Percentiles rank a stretch among this genome's conserved stretches.
Evolutionary conservation across 2,329 filamentous ascomycete genomes (phyloP).

Genomic region (Colletotrichum cereale): DNA sequence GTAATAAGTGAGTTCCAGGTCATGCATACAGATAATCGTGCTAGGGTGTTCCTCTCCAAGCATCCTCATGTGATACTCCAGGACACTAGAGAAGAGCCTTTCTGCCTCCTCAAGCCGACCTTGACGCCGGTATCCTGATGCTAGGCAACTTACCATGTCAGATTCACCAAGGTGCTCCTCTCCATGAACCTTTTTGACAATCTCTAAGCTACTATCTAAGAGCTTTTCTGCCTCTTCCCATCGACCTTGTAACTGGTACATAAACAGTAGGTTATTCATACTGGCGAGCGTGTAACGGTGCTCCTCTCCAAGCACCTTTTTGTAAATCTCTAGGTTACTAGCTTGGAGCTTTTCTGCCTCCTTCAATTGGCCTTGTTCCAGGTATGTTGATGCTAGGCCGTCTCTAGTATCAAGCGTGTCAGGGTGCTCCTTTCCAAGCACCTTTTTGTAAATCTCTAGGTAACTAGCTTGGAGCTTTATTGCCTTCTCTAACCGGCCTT

Average conservation of each 20-base stretch:
- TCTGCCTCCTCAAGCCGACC: background rate
- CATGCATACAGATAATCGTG: no score
- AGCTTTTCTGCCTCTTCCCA: background rate
- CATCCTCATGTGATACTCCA: background rate
- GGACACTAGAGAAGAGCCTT: background rate
- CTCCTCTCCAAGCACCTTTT: background rate
- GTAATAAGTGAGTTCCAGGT: no score
- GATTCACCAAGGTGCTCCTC: constrained; percentile 7
- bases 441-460: background rate
- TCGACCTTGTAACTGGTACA: background rate
- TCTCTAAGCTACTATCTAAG: background rate
- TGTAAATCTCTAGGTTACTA: background rate
- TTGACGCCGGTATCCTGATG: background rate
- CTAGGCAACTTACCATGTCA: background rate
- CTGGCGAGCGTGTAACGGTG: background rate
- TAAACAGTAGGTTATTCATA: background rate
- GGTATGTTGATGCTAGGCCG: background rate
- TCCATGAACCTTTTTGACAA: background rate
- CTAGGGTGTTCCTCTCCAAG: background rate
- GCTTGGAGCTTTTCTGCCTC: background rate
- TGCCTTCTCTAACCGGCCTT: background rate
- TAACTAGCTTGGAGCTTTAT: background rate
- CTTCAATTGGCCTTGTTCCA: background rate
- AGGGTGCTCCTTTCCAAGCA: constrained; percentile 14
- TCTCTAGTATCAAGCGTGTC: background rate